Evolutionary conservation across 1,139 yeast species (phyloP).

Genomic region (Petasospora rhodanensis): DNA sequence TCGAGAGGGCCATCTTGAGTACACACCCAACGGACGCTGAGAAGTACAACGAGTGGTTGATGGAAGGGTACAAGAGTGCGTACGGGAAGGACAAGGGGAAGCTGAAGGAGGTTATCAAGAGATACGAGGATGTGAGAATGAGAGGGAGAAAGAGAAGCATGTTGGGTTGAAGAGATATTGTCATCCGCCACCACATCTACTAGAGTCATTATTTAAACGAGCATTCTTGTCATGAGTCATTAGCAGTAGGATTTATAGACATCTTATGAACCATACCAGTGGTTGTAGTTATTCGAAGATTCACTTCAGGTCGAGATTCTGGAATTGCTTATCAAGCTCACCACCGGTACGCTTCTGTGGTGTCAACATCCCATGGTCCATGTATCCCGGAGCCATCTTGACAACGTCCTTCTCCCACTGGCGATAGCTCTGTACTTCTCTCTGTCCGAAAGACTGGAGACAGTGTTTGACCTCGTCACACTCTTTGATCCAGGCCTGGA

Average conservation of each 20-base stretch:
- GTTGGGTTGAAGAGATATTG: constrained; percentile 66
- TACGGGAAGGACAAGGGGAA: constrained; percentile 40
- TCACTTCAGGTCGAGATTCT: too few relatives aligned
- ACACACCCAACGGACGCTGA: constrained; percentile 80
- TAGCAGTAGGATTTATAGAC: too few relatives aligned
- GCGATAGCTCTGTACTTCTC: constrained; percentile 26
- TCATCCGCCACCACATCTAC: too few relatives aligned
- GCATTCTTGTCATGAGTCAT: too few relatives aligned
- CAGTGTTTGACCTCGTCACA: constrained; percentile 15
- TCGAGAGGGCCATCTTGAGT: constrained; percentile 86
- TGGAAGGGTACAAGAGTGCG: constrained; percentile 63
- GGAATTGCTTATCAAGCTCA: too few relatives aligned
- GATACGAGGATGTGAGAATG: constrained; percentile 79
- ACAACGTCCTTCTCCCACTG: constrained; percentile 30
- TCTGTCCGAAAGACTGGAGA: constrained; percentile 22
- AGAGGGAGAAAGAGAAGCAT: constrained; percentile 94
- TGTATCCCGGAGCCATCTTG: constrained; percentile 41
- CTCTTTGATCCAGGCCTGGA: constrained; percentile 24
- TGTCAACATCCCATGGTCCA: constrained; percentile 26
- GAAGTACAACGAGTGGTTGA: constrained; percentile 61
- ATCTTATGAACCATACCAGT: too few relatives aligned
- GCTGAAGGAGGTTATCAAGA: constrained; percentile 50
- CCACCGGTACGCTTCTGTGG: constrained; percentile 12
- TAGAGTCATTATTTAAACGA: too few relatives aligned
- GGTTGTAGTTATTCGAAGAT: too few relatives aligned